Evolutionary conservation across 805 yeast species (phyloP), one percentile per base, ranked within the genome.

Genomic region (Yarrowia sp.): DNA sequence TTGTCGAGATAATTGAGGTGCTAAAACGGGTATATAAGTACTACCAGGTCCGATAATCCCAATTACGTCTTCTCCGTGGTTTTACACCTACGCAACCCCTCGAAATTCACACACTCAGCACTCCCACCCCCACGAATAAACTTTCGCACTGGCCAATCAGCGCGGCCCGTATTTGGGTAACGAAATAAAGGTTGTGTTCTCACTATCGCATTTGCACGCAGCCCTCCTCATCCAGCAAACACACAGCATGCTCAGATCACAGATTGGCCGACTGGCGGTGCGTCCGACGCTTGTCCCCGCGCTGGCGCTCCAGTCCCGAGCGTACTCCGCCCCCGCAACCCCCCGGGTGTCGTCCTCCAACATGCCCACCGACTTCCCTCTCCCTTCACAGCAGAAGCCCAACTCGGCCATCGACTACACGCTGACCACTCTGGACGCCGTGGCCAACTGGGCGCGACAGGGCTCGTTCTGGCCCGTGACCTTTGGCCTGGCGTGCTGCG

Each of bases 381-480:
- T 88, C 65, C 82, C 88, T 70, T 80, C 87, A 25, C 83, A 88
- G 72, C 79, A 83, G 68, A 84, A 82, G 64, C 78, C 83, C 29
- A 71, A 79, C 62, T 82, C 78, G 67, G 85, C 87, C 12, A 74
- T 88, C 65, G 96, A 89, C 75, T 89, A 89, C 69, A 91, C 90
- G 2, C 79, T 89, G 72, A 88, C 96, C 16, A 83, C 92, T 19
- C 77, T 89, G 68, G 96, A 89, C 71, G 85, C 85, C 65, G 82
- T 89, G 65, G 91, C 91, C 66, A 86, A 86, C 77, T 89, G 96
- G 96, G 96, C 93, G 1, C 82, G 96, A 75, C 90, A 88, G 72
- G 90, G 96, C 25, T 87, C 94, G 1, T 89, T 89, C 74, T 89
- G 96, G 96, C 96, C 96, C 8, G 92, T 88, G 47, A 89, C 96